Percentiles rank a stretch among this genome's conserved stretches.
Evolutionary conservation across 1,139 yeast genomes (phyloP).

Genomic region (Lodderomyces beijingensis): DNA sequence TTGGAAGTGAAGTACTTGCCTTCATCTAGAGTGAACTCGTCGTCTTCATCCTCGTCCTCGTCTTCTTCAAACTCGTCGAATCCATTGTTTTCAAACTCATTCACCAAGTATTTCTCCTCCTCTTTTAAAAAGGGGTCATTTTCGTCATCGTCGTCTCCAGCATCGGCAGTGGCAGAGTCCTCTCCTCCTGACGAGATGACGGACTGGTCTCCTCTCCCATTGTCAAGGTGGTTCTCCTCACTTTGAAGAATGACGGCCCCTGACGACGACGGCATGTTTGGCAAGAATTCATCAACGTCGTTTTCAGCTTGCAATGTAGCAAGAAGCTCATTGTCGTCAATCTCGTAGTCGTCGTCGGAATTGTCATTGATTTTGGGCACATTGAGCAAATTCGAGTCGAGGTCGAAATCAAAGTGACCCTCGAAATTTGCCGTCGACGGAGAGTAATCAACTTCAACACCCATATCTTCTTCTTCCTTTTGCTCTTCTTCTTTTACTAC

Average conservation of each 20-base stretch:
- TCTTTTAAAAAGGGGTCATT: conserved; percentile 43
- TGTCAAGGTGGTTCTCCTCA: conserved; percentile 4
- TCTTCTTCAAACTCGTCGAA: conserved; percentile 32
- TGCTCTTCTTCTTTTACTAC: conserved; percentile 9
- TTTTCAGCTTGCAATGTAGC: conserved; percentile 67
- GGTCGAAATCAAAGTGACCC: conserved; percentile 31
- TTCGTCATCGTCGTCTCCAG: conserved; percentile 48
- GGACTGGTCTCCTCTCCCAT: background rate
- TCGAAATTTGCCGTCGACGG: conserved; percentile 10
- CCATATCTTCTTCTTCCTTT: conserved; percentile 56
- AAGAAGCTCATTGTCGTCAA: conserved; percentile 67
- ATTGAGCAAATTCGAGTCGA: conserved; percentile 34
- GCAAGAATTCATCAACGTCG: conserved; percentile 45
- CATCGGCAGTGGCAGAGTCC: conserved; percentile 32
- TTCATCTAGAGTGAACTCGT: conserved; percentile 13
- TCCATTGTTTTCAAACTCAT: conserved; percentile 46
- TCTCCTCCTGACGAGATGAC: conserved; percentile 15
- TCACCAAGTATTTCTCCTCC: conserved; percentile 44
- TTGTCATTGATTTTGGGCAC: conserved; percentile 47
- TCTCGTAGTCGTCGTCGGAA: conserved; percentile 67
- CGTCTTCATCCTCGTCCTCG: conserved; percentile 11
- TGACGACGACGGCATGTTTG: conserved; percentile 5
- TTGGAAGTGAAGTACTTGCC: conserved; percentile 11
- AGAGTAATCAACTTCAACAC: conserved; percentile 49
- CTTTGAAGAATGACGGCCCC: conserved; percentile 1